phyloP scores from a whole-genome alignment of 2,329 filamentous ascomycete species.

The Pleoardoris graminearum region DNA sequence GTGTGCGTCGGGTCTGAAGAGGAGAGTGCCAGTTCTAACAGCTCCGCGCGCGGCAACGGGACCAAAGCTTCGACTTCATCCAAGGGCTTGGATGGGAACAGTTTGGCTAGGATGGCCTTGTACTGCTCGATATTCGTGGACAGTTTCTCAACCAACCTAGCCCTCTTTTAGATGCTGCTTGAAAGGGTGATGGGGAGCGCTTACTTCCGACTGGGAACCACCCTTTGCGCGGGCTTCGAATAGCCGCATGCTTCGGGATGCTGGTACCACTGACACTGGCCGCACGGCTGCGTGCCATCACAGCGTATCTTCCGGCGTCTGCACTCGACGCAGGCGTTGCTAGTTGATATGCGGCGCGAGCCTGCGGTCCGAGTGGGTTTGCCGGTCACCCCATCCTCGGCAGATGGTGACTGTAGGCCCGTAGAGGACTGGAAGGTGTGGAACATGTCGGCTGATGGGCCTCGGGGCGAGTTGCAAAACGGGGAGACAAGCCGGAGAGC shows the following conservation, averaged over 20 bases:
- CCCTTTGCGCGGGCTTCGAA: slow-evolving; percentile 75
- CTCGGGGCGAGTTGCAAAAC: background rate
- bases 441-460: slow-evolving; percentile 42
- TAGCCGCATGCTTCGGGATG: slow-evolving; percentile 79
- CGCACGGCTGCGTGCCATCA: slow-evolving; percentile 79
- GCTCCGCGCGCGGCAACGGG: slow-evolving; percentile 48
- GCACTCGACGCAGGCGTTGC: slow-evolving; percentile 73
- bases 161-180: slow-evolving; percentile 63
- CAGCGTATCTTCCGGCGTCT: slow-evolving; percentile 82
- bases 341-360: slow-evolving; percentile 52
- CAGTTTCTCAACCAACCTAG: slow-evolving; percentile 61
- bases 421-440: slow-evolving; percentile 50
- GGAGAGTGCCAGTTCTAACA: slow-evolving; percentile 51
- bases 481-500: background rate
- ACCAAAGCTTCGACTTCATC: slow-evolving; percentile 47
- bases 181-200: slow-evolving; percentile 29
- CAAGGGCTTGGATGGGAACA: slow-evolving; percentile 43
- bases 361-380: slow-evolving; percentile 44
- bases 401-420: slow-evolving; percentile 36
- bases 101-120: slow-evolving; percentile 47
- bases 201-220: slow-evolving; percentile 78
- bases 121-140: slow-evolving; percentile 55
- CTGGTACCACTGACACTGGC: slow-evolving; percentile 80
- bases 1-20: slow-evolving; percentile 45
- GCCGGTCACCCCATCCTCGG: slow-evolving; percentile 35